Base-by-base conservation (phyloP, 768 basidiomycete species). In the Pleurotus cornucopiae region DNA sequence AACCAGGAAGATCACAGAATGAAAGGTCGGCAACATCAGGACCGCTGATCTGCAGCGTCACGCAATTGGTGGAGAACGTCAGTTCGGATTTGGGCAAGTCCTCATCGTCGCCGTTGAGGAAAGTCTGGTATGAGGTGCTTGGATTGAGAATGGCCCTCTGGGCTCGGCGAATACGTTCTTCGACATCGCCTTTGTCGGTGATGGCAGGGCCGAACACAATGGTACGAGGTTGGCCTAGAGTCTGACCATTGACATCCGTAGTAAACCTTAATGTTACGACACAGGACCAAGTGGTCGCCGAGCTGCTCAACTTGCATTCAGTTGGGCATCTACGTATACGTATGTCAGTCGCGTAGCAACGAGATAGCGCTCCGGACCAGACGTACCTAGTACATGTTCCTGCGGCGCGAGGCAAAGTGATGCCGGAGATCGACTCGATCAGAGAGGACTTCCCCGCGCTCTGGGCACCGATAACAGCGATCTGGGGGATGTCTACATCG, bases 381-480 rank as follows among this genome's bases (percentile, higher is more conserved):
- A 44, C 34, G 53, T 40, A 84, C 89, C 89, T 75, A 0, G 89
- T 91, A 58, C 89, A 90, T 0, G 88, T 89, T 0, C 89, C 89
- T n/a, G 81, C 73, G 0, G 84, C 85, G 7, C 87, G 77, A 20
- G 88, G 88, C 0, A 90, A 70, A 0, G 79, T 85, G 13, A 90
- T 81, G 0, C 88, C 86, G 0, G 86, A 88, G 46, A 91, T 89
- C 0, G 85, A 79, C 60, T 91, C 88, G 9, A 91, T 89, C 4
- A 90, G 74, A 0, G 88, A 90, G 0, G 86, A 88, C 62, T 90
- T 90, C 0, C 89, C 89, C 0, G 85, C 86, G 44, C 83, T 86
- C 60, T 91, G 89, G 2, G 76, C 78, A 0, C 89, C 88, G 14
- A 89, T 79, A 44, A 89, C 89, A 0, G 82, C 84, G 37, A 91